phyloP scores from a whole-genome alignment of 1,139 yeast genomes.

The Saccharomyces uvarum region DNA sequence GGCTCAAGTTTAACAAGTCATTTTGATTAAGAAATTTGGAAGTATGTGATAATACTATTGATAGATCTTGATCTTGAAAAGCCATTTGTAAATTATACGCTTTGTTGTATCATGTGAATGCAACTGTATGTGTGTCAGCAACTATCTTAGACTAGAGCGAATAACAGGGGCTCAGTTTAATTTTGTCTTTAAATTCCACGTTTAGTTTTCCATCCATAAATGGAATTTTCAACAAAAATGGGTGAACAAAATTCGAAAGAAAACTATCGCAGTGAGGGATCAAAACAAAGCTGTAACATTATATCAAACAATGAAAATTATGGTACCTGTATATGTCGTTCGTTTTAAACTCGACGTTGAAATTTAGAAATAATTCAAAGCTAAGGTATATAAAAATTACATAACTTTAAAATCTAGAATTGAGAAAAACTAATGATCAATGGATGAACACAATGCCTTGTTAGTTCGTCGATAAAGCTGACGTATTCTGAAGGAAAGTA shows the following conservation, averaged over 20 bases:
- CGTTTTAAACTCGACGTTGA: not conserved
- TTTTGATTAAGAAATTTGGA: conserved; percentile 26
- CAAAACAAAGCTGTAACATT: not conserved
- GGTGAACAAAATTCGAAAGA: not conserved
- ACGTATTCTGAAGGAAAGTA: conserved; percentile 12
- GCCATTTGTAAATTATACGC: not conserved
- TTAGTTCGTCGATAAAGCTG: not conserved
- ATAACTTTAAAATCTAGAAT: conserved; percentile 6
- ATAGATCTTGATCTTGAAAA: not conserved
- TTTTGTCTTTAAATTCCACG: not conserved
- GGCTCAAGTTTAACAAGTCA: conserved; percentile 20
- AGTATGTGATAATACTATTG: conserved; percentile 3
- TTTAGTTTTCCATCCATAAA: conserved; percentile 2
- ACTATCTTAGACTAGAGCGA: not conserved
- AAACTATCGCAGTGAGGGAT: not conserved
- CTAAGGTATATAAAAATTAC: not conserved
- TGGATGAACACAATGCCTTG: conserved; percentile 15
- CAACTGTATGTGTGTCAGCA: not conserved
- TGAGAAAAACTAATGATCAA: conserved; percentile 10
- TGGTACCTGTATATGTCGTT: not conserved
- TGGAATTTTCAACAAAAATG: not conserved
- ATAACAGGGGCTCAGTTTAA: not conserved
- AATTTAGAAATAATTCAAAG: not conserved
- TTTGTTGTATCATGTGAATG: not conserved
- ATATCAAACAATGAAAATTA: not conserved